Base-by-base conservation (phyloP, 768 basidiomycete genomes). In the Lanmaoa pseudosensibilis region DNA sequence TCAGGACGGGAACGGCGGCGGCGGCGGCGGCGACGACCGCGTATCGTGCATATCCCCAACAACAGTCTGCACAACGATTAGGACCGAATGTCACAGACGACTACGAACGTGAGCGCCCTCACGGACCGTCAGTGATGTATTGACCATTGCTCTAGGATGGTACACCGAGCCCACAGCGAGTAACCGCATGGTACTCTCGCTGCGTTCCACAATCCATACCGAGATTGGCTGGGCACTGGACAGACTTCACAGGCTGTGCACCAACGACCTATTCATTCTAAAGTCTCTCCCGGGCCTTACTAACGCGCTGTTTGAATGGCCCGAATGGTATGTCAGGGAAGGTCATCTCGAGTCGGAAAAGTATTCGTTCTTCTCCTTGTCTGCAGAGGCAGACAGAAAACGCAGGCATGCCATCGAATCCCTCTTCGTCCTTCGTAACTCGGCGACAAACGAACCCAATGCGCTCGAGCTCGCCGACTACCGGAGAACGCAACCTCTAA, bases 171-270 rank as follows among this genome's bases (percentile, higher is more conserved):
- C 81, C 2, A 79, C 83, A 3, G 77, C 88, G 1, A 87, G 77
- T 67, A 98, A 98, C 69, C 83, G 95, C 40, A 92, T 98, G 84
- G 78, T 93, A n/a, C 83, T 99, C 16, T 87, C 94, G 3, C 74
- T 98, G 40, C 83, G 86, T 25, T 98, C 92, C 15, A 88, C 86
- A 5, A 87, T 98, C 46, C 79, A 85, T 51, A 73, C 82, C 9
- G 96, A 98, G 66, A 80, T 94, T 54, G 84, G 85, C 54, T 98
- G 93, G 90, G 91, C 94, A 19, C 81, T 99, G 38, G 88, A 93
- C 63, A 86, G 90, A 46, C 81, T 98, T 11, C 85, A 88, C 58
- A 83, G 90, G 19, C 78, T 92, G n/a, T 87, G 85, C 62, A 80
- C 81, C 62, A 88, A 90, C 63, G 92, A 94, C 49, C 77, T 84